Evolutionary conservation across 2,329 filamentous ascomycete genomes (phyloP).

Genomic region (Botryosphaeria agaves): DNA sequence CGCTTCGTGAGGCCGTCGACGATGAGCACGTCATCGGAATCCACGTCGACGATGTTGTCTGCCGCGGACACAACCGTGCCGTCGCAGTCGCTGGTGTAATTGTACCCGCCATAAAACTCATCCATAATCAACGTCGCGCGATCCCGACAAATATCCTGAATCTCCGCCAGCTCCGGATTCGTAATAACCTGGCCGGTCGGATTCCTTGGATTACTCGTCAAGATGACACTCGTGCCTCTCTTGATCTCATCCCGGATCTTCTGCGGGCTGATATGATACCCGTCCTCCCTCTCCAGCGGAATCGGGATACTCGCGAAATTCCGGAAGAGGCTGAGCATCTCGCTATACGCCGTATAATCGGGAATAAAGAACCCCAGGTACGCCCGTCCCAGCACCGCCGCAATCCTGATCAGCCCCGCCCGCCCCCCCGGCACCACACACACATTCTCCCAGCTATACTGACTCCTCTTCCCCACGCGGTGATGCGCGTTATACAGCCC

Average conservation of each 20-base stretch:
- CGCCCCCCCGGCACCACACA: constrained; percentile 89
- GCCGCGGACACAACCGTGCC: constrained; percentile 78
- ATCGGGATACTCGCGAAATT: constrained; percentile 83
- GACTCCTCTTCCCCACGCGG: constrained; percentile 65
- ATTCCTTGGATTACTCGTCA: constrained; percentile 92
- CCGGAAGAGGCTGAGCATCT: constrained; percentile 90
- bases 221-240: constrained; percentile 46
- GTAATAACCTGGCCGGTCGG: constrained; percentile 77
- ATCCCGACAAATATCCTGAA: constrained; percentile 84
- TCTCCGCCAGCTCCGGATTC: constrained; percentile 72
- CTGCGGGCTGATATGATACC: constrained; percentile 84
- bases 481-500: constrained; percentile 88
- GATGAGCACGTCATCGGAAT: constrained; percentile 70
- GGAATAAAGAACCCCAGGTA: constrained; percentile 70
- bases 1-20: constrained; percentile 94
- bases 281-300: constrained; percentile 67
- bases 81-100: constrained; percentile 86
- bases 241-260: constrained; percentile 29
- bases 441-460: constrained; percentile 97
- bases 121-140: constrained; percentile 86
- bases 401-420: constrained; percentile 85
- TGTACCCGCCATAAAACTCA: constrained; percentile 89
- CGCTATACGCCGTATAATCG: constrained; percentile 90
- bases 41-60: constrained; percentile 76
- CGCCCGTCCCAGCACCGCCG: constrained; percentile 80